Base-by-base conservation (phyloP, 1,284 basidiomycete genomes). In the Schizophyllum commune region DNA sequence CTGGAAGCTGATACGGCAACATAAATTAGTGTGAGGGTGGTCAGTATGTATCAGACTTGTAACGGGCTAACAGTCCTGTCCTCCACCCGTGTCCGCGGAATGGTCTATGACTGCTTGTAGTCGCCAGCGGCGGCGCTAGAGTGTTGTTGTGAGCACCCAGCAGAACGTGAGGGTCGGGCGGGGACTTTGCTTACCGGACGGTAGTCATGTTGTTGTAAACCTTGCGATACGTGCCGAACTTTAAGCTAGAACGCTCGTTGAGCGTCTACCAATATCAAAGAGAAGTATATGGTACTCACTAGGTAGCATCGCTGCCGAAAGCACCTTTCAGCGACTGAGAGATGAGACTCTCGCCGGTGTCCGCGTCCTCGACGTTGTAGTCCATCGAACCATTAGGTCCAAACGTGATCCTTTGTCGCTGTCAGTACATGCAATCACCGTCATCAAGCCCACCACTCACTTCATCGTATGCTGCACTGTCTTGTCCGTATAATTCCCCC, bases 171-270 rank as follows among this genome's bases (percentile, higher is more conserved):
- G n/a, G n/a, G n/a, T n/a, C n/a, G n/a, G n/a, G n/a, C n/a, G n/a
- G n/a, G n/a, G n/a, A n/a, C n/a, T n/a, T n/a, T 17, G 17, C 63
- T 3, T 51, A 65, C 64, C 62, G 62, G 4, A 61, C 64, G 0
- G 58, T 62, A 17, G 64, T 63, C 64, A 65, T 65, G 17, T 60
- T 61, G 47, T 65, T 62, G 22, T 60, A 65, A 11, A 58, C 58
- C 1, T 59, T 52, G 22, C 64, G 47, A 52, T 65, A 65, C 33
- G 60, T n/a, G 11, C 64, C 64, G n/a, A 65, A 63, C 61, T 65
- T 65, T 7, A 65, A 13, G 56, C 64, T 63, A 27, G 32, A 15
- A 8, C 17, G 3, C 20, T 19, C 20, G 32, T 21, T 4, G 19
- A 8, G 27, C 54, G 52, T 61, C 32, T 54, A 53, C 47, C 32